Conservation (phyloP, 1,284 basidiomycete species). For the Cutaneotrichosporon daszewskae region DNA sequence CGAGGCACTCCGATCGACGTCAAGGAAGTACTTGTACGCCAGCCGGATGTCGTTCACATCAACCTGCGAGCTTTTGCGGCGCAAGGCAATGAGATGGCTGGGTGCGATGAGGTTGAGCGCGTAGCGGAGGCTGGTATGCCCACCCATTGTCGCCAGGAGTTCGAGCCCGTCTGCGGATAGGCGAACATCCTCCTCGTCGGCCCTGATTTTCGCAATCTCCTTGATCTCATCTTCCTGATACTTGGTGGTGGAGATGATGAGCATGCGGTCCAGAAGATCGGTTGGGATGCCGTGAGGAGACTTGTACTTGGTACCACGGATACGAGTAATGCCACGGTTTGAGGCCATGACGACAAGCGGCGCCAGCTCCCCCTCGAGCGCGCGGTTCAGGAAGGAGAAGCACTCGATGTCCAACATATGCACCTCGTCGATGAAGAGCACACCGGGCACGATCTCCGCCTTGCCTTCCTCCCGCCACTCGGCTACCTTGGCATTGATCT, state of each 20-base stretch:
- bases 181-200: slow-evolving; percentile 93
- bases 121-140: slow-evolving; percentile 80
- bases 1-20: slow-evolving; percentile 88
- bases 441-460: slow-evolving; percentile 94
- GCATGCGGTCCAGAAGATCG: slow-evolving; percentile 86
- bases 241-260: slow-evolving; percentile 91
- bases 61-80: slow-evolving; percentile 69
- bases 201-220: slow-evolving; percentile 88
- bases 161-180: slow-evolving; percentile 67
- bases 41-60: slow-evolving; percentile 76
- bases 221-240: slow-evolving; percentile 79
- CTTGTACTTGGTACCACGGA: slow-evolving; percentile 89
- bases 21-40: slow-evolving; percentile 86
- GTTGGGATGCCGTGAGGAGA: slow-evolving; percentile 92
- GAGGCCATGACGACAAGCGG: slow-evolving; percentile 98
- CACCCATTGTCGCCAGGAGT: slow-evolving; percentile 78
- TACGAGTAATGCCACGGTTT: slow-evolving; percentile 89
- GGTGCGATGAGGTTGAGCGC: slow-evolving; percentile 89
- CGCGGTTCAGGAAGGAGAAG: slow-evolving; percentile 96
- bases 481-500: slow-evolving; percentile 93
- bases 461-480: slow-evolving; percentile 99
- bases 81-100: slow-evolving; percentile 71
- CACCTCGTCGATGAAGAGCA: slow-evolving; percentile 89
- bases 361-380: slow-evolving; percentile 85
- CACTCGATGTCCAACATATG: slow-evolving; percentile 99